Evolutionary conservation across 2,329 filamentous ascomycete genomes (phyloP).

Genomic region (Bimuria novae-zelandiae): DNA sequence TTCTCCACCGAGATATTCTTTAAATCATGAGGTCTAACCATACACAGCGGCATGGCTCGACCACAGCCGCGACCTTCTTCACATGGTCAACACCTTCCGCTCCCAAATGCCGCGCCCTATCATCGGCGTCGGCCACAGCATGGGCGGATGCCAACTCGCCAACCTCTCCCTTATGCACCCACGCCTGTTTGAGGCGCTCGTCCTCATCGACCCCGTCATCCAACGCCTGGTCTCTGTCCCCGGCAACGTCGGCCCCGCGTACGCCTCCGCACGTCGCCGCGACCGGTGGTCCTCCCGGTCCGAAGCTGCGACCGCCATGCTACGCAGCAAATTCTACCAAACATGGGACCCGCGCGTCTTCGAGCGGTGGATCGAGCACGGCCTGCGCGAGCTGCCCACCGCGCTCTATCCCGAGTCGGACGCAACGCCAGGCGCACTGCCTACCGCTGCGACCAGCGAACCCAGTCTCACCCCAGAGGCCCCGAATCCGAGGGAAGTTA

Average conservation of each 20-base stretch:
- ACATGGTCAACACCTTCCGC: conserved; percentile 84
- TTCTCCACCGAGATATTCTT: not conserved
- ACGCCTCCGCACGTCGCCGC: conserved; percentile 71
- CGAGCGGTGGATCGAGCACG: conserved; percentile 72
- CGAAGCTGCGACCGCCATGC: conserved; percentile 70
- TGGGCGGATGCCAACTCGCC: conserved; percentile 76
- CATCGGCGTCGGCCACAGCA: conserved; percentile 85
- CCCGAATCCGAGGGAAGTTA: conserved; percentile 58
- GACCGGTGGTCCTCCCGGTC: conserved; percentile 80
- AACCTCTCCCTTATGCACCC: conserved; percentile 78
- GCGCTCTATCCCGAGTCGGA: conserved; percentile 54
- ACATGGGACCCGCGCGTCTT: conserved; percentile 82
- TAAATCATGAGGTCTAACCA: not conserved
- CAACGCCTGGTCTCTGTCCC: conserved; percentile 53
- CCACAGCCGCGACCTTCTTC: conserved; percentile 79
- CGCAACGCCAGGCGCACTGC: conserved; percentile 19
- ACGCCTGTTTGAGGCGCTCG: conserved; percentile 73
- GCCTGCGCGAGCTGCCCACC: conserved; percentile 76
- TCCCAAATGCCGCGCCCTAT: conserved; percentile 79
- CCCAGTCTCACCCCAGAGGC: conserved; percentile 26
- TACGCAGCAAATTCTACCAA: conserved; percentile 74
- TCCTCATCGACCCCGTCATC: conserved; percentile 87
- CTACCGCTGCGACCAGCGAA: conserved; percentile 22
- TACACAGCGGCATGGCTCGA: conserved; percentile 79
- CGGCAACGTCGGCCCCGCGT: conserved; percentile 53